Percentiles rank a stretch among this genome's conserved stretches.
Evolutionary conservation across 495 filamentous ascomycete genomes (phyloP).

Genomic region (Daldinia concentrica): DNA sequence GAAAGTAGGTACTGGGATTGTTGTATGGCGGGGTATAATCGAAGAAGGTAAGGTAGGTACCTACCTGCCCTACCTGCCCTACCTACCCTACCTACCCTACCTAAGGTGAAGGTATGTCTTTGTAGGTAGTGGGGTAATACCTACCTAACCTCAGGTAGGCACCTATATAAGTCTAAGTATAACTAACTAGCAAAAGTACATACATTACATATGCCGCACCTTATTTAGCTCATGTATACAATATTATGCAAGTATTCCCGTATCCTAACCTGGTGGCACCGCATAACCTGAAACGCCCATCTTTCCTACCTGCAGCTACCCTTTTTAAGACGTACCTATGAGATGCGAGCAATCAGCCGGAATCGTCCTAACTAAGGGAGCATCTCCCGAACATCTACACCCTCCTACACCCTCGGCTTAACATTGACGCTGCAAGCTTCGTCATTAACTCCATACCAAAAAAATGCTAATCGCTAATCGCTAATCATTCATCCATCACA

Average conservation of each 20-base stretch:
- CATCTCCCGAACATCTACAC: slow-evolving; percentile 4
- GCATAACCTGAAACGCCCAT: slow-evolving; percentile 43
- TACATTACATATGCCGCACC: background rate
- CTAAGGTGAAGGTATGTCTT: too few species aligned
- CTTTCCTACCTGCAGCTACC: slow-evolving; percentile 18
- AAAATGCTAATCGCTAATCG: too few species aligned
- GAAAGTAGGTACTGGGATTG: too few species aligned
- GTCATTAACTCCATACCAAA: background rate
- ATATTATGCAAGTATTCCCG: background rate
- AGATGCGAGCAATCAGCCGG: slow-evolving; percentile 13
- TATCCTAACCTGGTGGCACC: slow-evolving; percentile 21
- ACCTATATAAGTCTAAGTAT: too few species aligned
- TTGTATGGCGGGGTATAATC: slow-evolving; percentile 21
- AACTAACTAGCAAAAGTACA: too few species aligned
- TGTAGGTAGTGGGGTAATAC: too few species aligned
- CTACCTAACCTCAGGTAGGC: too few species aligned
- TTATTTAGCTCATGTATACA: background rate
- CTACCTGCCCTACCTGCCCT: too few species aligned
- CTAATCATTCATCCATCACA: background rate
- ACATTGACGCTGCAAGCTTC: background rate
- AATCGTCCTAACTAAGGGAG: slow-evolving; percentile 22
- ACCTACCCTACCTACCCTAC: too few species aligned
- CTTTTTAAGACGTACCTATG: slow-evolving; percentile 16
- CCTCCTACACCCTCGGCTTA: slow-evolving; percentile 5
- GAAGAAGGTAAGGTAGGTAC: slow-evolving; percentile 6